A percentile compares a stretch with the other conserved stretches of the same genome.
These are phyloP conservation scores for Xylaria polymorpha DNA, from an alignment of 2,329 filamentous ascomycete genomes.

Conservation along the genomic window DNA sequence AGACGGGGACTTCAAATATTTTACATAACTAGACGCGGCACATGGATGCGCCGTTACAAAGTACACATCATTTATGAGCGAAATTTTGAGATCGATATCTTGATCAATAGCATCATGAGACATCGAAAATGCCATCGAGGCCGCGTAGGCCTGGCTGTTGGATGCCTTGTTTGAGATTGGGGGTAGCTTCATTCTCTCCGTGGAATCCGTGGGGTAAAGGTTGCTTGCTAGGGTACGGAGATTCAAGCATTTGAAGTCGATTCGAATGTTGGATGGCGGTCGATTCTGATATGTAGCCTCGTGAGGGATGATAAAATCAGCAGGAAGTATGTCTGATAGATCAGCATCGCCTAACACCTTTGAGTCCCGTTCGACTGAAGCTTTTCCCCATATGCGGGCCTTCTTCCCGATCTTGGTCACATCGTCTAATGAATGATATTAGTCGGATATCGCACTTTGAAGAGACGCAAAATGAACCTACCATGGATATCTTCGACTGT, in stretches of 20 bases:
- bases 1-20: conserved; percentile 68
- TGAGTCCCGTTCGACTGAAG: conserved; percentile 68
- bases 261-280: conserved; percentile 59
- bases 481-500: conserved; percentile 65
- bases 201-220: conserved; percentile 58
- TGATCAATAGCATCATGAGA: conserved; percentile 56
- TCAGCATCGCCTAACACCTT: conserved; percentile 69
- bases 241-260: conserved; percentile 64
- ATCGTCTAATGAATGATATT: conserved; percentile 56
- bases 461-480: conserved; percentile 44
- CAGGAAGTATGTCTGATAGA: conserved; percentile 64
- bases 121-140: conserved; percentile 56
- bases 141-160: conserved; percentile 55
- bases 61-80: conserved; percentile 68
- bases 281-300: conserved; percentile 64
- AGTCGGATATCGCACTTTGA: conserved; percentile 38
- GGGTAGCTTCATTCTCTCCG: conserved; percentile 54
- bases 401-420: conserved; percentile 63
- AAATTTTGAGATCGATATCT: conserved; percentile 55
- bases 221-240: conserved; percentile 60
- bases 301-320: conserved; percentile 71
- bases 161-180: conserved; percentile 51
- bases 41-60: conserved; percentile 76
- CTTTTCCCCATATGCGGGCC: conserved; percentile 71
- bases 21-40: conserved; percentile 66